Evolutionary conservation across 2,329 filamentous ascomycete genomes (phyloP), one percentile per base, ranked within the genome.

Genomic region (Arachnomyces sp.): DNA sequence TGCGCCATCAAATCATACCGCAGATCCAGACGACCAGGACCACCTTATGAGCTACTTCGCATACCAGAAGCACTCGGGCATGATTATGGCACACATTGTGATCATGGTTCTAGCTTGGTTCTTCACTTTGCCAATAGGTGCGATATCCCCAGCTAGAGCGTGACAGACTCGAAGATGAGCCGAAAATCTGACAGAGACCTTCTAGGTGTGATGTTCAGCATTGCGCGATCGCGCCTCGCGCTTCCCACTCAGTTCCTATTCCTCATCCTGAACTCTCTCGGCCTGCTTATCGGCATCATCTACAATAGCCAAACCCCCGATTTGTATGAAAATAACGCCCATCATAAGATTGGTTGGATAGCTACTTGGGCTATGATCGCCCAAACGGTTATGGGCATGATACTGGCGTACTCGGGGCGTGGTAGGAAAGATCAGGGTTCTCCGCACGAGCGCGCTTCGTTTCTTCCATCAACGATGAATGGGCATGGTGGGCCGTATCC

Each of bases 261-360:
- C 58, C 60, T 84, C 32, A 64, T 71, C 1, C 58, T 72, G 28
- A 86, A 88, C 56, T 72, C 69, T 2, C 50, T 81, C 2, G 84
- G 81, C 13, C 50, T 89, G 16, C 54, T 85, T 11, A 58, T 84
- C 17, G 79, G 76, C 6, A 72, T 76, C 36, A 66, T 86, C 28
- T 94, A 94, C 68, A 87, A 92, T 58, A 72, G 75, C 43, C 79
- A 76, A 47, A 94, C 87, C 0, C 87, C 88, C 1, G 85, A 94
- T 56, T 67, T 95, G 15, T 95, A 94, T 58, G 79, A 80, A 25
- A 81, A 84, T 57, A 94, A 94, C 57, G 77, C 82, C n/a, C 89
- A 95, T 60, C 81, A 88, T 66, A 88, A 84, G 60, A 73, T 90
- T 32, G 88, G 88, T 40, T 96, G 90, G 90, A 71, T 85, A 31